These are phyloP conservation scores for Backusella macrospora DNA, from an alignment of 192 early-diverging fungal genomes.

Conservation along the genomic window DNA sequence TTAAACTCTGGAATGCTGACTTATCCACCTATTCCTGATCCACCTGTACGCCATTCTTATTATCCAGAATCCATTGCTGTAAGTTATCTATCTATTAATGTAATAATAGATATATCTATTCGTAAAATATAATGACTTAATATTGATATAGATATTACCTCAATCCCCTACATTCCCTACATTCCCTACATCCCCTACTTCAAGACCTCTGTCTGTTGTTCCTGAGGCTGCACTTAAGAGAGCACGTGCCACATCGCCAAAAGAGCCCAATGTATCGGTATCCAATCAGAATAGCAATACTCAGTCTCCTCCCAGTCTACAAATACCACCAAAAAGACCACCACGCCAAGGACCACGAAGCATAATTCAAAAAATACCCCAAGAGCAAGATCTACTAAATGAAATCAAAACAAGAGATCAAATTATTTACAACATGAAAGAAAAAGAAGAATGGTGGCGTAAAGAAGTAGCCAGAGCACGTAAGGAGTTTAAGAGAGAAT, in stretches of 20 bases:
- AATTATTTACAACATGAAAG: slow-evolving; percentile 32
- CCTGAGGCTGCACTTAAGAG: slow-evolving; percentile 30
- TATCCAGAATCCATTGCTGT: not conserved
- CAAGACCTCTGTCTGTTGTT: slow-evolving; percentile 17
- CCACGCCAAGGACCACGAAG: not conserved
- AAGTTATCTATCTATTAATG: not conserved
- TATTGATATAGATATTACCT: not conserved
- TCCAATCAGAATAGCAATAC: not conserved
- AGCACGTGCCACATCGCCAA: slow-evolving; percentile 23
- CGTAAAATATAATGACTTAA: not conserved
- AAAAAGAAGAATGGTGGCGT: slow-evolving; percentile 48
- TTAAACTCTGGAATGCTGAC: slow-evolving; percentile 55
- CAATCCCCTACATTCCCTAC: no score
- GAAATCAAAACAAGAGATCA: slow-evolving; percentile 38
- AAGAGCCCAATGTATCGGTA: slow-evolving; percentile 2
- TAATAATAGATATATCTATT: no score
- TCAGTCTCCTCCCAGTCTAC: not conserved
- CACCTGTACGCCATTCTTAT: not conserved
- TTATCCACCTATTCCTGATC: slow-evolving; percentile 36
- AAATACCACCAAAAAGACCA: slow-evolving; percentile 10
- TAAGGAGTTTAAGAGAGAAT: slow-evolving; percentile 16
- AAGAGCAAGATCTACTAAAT: not conserved
- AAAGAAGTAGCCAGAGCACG: slow-evolving; percentile 37
- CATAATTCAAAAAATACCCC: not conserved
- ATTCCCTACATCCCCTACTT: not conserved